Conservation (phyloP, 2,329 filamentous ascomycete species). For the Curvularia hawaiiensis region DNA sequence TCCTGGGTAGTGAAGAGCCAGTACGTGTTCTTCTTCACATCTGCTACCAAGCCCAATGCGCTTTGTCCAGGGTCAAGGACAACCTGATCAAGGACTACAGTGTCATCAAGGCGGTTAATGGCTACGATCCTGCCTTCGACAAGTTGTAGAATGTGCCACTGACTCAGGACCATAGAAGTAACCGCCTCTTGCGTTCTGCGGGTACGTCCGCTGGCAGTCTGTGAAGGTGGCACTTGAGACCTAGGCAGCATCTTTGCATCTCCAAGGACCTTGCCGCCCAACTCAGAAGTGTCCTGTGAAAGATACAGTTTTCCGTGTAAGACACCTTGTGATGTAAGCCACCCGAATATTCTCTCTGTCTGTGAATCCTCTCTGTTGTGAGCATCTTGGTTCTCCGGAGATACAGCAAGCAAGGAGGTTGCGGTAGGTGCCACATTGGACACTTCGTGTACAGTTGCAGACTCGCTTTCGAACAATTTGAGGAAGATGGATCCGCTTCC, state of each 20-base stretch:
- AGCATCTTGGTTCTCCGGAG: conserved; percentile 69
- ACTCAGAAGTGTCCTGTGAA: conserved; percentile 63
- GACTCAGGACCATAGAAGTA: conserved; percentile 80
- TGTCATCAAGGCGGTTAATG: conserved; percentile 84
- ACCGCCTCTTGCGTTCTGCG: conserved; percentile 74
- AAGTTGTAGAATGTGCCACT: conserved; percentile 89
- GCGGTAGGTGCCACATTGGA: conserved; percentile 63
- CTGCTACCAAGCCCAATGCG: conserved; percentile 82
- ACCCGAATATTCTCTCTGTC: conserved; percentile 80
- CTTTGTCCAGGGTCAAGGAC: conserved; percentile 81
- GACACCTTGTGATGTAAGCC: conserved; percentile 86
- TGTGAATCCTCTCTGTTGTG: conserved; percentile 57
- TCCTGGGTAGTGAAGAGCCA: conserved; percentile 93
- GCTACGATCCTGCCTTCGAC: conserved; percentile 83
- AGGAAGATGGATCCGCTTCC: conserved; percentile 85
- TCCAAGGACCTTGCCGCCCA: conserved; percentile 76
- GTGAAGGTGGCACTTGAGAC: conserved; percentile 72
- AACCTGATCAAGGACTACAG: conserved; percentile 84
- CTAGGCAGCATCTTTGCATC: conserved; percentile 79
- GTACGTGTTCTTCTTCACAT: conserved; percentile 94
- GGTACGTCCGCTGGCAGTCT: conserved; percentile 67
- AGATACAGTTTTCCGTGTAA: conserved; percentile 81
- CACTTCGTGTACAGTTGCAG: conserved; percentile 76
- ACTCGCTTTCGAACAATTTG: conserved; percentile 85
- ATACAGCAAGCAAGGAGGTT: conserved; percentile 73